These are phyloP conservation scores for Euphorbia lathyris DNA, from an alignment of 345 rosid genomes.

Conservation along the genomic window DNA sequence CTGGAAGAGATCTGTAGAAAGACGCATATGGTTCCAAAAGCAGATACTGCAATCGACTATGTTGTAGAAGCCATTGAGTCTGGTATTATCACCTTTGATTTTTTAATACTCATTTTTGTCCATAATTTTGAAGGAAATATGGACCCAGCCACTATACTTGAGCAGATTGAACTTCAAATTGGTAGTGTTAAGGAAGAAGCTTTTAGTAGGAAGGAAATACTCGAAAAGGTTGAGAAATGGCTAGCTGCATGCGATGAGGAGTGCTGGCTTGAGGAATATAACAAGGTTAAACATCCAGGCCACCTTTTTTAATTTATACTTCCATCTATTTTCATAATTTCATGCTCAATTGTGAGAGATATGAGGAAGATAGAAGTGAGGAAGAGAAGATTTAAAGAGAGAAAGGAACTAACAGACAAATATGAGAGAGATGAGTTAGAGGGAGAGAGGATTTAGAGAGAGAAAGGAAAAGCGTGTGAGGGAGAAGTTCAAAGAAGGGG, in stretches of 20 bases:
- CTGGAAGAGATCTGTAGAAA: slow-evolving; percentile 89
- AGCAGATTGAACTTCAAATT: slow-evolving; percentile 80
- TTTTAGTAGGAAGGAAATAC: slow-evolving; percentile 80
- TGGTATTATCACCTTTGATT: slow-evolving; percentile 39
- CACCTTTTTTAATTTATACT: slow-evolving; percentile 4
- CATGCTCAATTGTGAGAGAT: slow-evolving; percentile 22
- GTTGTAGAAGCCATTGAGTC: slow-evolving; percentile 74
- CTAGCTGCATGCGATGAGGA: slow-evolving; percentile 91
- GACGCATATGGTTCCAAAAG: slow-evolving; percentile 72
- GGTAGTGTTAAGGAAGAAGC: slow-evolving; percentile 88
- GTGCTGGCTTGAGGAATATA: slow-evolving; percentile 97
- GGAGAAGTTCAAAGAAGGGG: no score
- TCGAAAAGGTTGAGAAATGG: slow-evolving; percentile 97
- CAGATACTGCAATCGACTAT: slow-evolving; percentile 58
- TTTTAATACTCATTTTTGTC: slow-evolving; percentile 1
- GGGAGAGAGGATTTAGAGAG: no score
- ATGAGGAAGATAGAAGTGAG: no score
- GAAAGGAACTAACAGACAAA: no score
- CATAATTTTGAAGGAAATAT: slow-evolving; percentile 44
- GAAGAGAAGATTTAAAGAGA: no score
- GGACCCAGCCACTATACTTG: slow-evolving; percentile 63
- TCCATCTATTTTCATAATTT: neutral
- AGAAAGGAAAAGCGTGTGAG: no score
- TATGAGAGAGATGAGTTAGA: no score
- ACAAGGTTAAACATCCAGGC: slow-evolving; percentile 54